Evolutionary conservation across 1,284 basidiomycete species (phyloP), one percentile per base, ranked within the genome.

Genomic region (Mycosarcoma maydis): DNA sequence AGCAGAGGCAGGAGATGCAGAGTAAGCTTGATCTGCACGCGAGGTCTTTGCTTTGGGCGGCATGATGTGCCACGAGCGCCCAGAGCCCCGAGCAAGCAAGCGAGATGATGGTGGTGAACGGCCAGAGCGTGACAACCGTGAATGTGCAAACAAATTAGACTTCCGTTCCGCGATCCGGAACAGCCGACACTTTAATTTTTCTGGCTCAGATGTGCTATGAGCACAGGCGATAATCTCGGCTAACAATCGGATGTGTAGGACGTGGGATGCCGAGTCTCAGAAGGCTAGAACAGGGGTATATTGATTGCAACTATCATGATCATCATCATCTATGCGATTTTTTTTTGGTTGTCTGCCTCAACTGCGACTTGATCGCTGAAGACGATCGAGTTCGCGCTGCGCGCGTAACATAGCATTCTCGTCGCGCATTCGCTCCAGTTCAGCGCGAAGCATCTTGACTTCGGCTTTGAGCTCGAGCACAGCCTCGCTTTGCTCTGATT

Each of bases 341-440:
- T 23, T 5, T 3, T 34, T n/a, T 6, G 16, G 11, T 26, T n/a
- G n/a, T n/a, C n/a, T n/a, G n/a, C n/a, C n/a, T n/a, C n/a, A n/a
- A n/a, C n/a, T n/a, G n/a, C 14, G 36, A 9, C 26, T 30, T 10
- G 46, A 56, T 22, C 64, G 65, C 22, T 58, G 65, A 8, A 68
- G 26, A 8, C 57, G 57, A 14, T 60, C 58, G 17, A 75, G 57
- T 44, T 76, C 70, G 8, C 70, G 62, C 19, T 72, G 67, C 6
- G 70, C 73, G 11, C 75, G 64, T 8, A 77, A 65, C 52, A 46
- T 67, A 19, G 75, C 75, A 29, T 77, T 77, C 16, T 77, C 75
- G 33, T 73, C 67, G 19, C 70, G 67, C 22, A 77, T 50, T 2
- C 73, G 60, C 48, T 73, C 75, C 44, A 77, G 32, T 52, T 77